These are phyloP conservation scores for Boletus subcaerulescens DNA, from an alignment of 768 basidiomycete genomes.

Conservation along the genomic window DNA sequence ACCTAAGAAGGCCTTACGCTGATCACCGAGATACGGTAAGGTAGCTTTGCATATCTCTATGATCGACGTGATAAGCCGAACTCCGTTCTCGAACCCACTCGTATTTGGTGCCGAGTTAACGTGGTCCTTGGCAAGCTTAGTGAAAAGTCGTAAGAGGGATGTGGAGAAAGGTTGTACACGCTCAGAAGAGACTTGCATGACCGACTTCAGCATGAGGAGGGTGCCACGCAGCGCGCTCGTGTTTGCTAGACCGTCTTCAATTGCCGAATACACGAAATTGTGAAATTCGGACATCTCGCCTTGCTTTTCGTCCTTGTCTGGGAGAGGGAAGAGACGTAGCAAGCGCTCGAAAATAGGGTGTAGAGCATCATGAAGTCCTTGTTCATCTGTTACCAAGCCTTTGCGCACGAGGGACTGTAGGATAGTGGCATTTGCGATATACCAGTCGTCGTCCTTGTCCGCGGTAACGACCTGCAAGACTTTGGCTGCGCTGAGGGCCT, in stretches of 20 bases:
- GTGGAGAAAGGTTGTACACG: constrained; percentile 77
- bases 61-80: constrained; percentile 69
- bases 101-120: constrained; percentile 51
- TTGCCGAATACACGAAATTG: constrained; percentile 66
- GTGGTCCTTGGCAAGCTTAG: constrained; percentile 86
- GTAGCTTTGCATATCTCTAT: constrained; percentile 84
- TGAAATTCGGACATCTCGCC: constrained; percentile 76
- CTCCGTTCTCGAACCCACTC: constrained; percentile 53
- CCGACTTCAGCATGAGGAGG: constrained; percentile 82
- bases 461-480: constrained; percentile 83
- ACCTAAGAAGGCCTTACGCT: constrained; percentile 75
- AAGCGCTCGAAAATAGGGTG: constrained; percentile 82
- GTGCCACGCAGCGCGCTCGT: constrained; percentile 71
- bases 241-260: constrained; percentile 78
- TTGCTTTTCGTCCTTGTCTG: constrained; percentile 72
- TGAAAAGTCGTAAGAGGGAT: constrained; percentile 78
- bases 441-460: constrained; percentile 85
- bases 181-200: constrained; percentile 77
- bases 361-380: constrained; percentile 74
- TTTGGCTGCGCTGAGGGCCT: constrained; percentile 79
- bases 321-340: constrained; percentile 70
- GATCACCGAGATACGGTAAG: constrained; percentile 81
- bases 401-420: constrained; percentile 86
- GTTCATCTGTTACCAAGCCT: constrained; percentile 79
- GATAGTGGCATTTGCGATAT: constrained; percentile 60